Evolutionary conservation across 208 protist species (phyloP), one percentile per base, ranked within the genome.

Genomic region (Acanthamoeba culbertsoni): DNA sequence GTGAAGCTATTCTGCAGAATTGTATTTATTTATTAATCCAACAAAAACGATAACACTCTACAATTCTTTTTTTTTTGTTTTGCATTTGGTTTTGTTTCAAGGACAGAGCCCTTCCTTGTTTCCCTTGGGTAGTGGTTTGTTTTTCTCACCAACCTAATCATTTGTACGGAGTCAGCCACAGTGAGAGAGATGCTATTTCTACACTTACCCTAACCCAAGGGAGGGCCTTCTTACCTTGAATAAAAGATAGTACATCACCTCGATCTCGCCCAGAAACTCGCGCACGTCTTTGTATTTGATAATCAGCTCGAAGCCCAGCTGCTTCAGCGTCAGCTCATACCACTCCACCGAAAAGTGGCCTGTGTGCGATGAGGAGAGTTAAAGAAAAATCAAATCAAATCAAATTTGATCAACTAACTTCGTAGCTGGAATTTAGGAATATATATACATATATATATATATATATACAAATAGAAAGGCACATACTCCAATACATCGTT

Each of bases 401-500:
- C 16, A 23, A 62, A 62, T 16, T n/a, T n/a, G 53, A 62, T n/a
- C 53, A 62, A 62, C 53, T n/a, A n/a, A n/a, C n/a, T n/a, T n/a
- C n/a, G n/a, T n/a, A n/a, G n/a, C n/a, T n/a, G n/a, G n/a, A n/a
- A n/a, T n/a, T n/a, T n/a, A n/a, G n/a, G n/a, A n/a, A n/a, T n/a
- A n/a, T n/a, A n/a, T n/a, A n/a, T n/a, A n/a, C n/a, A n/a, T n/a
- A n/a, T n/a, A n/a, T n/a, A n/a, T n/a, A n/a, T n/a, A n/a, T n/a
- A n/a, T n/a, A n/a, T n/a, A n/a, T n/a, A n/a, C n/a, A n/a, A n/a
- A n/a, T n/a, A n/a, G n/a, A n/a, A 28, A 0, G 33, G 7, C 18
- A 90, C 53, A 40, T 16, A 90, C 82, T 90, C 82, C 82, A 90
- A 43, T 90, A 90, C 82, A 90, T 90, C 16, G 82, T 90, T 14